A percentile compares a stretch with the other conserved stretches of the same genome.
These are phyloP conservation scores for Cladobotryum mycophilum DNA, from an alignment of 2,329 filamentous ascomycete species.

Conservation along the genomic window DNA sequence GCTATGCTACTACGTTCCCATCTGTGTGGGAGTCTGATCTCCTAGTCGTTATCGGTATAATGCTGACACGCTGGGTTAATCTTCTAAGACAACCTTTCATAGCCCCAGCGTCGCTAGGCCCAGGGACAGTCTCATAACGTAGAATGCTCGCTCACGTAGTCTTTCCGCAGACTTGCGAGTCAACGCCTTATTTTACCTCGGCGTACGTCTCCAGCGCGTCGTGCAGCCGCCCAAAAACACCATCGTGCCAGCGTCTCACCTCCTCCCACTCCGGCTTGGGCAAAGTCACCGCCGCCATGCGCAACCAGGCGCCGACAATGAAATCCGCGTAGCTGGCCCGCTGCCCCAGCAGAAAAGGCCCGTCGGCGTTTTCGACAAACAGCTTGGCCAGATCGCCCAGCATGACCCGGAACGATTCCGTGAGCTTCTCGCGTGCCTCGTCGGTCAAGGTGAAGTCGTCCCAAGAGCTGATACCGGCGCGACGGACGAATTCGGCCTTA, in stretches of 20 bases:
- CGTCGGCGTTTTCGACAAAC: constrained; percentile 31
- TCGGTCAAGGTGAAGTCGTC: constrained; percentile 34
- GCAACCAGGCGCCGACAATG: constrained; percentile 51
- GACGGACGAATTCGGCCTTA: constrained; percentile 42
- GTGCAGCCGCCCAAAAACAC: constrained; percentile 44
- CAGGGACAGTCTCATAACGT: neutral
- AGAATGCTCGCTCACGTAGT: neutral
- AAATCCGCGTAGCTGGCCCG: constrained; percentile 47
- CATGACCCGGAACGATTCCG: constrained; percentile 32
- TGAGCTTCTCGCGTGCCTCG: constrained; percentile 34
- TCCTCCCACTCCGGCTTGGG: constrained; percentile 41
- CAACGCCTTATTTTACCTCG: constrained; percentile 20
- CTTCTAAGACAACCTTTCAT: no score
- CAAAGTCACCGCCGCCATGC: constrained; percentile 36
- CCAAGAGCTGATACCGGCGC: constrained; percentile 39
- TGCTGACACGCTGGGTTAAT: no score
- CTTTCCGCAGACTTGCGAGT: neutral
- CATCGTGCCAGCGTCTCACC: constrained; percentile 42
- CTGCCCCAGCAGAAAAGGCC: constrained; percentile 43
- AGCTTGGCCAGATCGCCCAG: constrained; percentile 37
- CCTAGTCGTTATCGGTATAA: no score
- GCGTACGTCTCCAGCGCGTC: constrained; percentile 37
- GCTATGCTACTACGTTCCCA: no score
- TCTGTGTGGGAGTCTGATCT: no score
- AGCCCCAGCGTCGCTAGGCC: no score